Evolutionary conservation across 768 basidiomycete species (phyloP).

Genomic region (Tylopilus vinaceipallidus): DNA sequence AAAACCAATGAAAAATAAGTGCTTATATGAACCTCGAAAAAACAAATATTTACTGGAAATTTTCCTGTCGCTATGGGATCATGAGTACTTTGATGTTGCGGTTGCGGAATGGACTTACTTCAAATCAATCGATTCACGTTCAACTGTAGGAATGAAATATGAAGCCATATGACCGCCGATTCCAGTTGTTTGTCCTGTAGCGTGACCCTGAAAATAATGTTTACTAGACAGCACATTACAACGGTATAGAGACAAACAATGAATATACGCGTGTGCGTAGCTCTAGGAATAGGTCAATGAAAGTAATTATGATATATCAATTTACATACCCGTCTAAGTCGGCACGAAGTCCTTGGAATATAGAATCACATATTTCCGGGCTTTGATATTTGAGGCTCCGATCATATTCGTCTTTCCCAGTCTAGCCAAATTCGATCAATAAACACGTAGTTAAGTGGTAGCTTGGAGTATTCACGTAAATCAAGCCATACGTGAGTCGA

Average conservation of each 20-base stretch:
- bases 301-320: neutral
- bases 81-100: too few species aligned
- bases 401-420: slow-evolving; percentile 7
- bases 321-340: slow-evolving; percentile 12
- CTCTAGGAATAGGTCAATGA: slow-evolving; percentile 34
- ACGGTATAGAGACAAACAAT: slow-evolving; percentile 49
- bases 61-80: neutral
- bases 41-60: neutral
- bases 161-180: neutral
- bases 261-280: slow-evolving; percentile 69
- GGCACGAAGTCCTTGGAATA: slow-evolving; percentile 11
- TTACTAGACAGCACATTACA: neutral
- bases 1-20: too few species aligned
- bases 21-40: neutral
- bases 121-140: neutral
- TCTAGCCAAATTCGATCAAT: neutral
- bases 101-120: neutral
- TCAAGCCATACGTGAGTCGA: neutral
- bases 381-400: neutral
- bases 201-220: neutral
- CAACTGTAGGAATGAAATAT: neutral
- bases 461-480: neutral
- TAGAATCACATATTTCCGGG: neutral
- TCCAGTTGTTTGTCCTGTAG: neutral
- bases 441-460: neutral